Evolutionary conservation across 371 early-diverging fungal genomes (phyloP), one percentile per base, ranked within the genome.

Genomic region (Fennellomyces sp.): DNA sequence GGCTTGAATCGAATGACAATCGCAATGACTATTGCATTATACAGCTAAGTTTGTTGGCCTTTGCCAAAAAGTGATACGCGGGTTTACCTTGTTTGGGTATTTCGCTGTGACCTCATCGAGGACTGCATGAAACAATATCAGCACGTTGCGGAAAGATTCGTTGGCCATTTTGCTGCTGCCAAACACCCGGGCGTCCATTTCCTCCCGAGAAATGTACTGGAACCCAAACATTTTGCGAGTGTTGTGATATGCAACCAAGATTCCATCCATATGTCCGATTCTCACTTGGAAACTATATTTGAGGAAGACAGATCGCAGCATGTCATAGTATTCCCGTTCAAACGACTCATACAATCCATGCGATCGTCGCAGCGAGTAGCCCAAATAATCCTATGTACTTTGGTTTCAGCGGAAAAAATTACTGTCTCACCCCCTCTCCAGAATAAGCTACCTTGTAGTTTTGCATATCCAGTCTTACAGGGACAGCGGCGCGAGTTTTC

Each of bases 181-280:
- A 74, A 86, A 96, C n/a, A 98, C 59, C 0, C 86, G 76, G 5
- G 74, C 61, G 66, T 95, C 96, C 92, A 98, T 94, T 68, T 94
- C 91, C 47, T 88, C 85, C 33, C 90, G 62, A 2, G 92, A 81
- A 2, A 98, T 83, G 63, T 97, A 98, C 73, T 98, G 94, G 73
- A 98, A 98, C 23, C 98, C 98, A 86, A 95, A 96, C 33, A 97
- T 83, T 58, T 86, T 80, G 12, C 84, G 78, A 1, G 96, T 95
- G 68, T 95, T 98, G 77, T 98, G 98, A 69, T 93, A 97, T 0
- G 92, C 87, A 0, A 98, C 95, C 64, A 98, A 83, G 23, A 97
- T 88, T 5, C 98, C 98, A 68, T 97, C 97, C 98, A 98, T 98
- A 57, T 91, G 85, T 1, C 98, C 98, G 52, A 98, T 94, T 4